Evolutionary conservation across 352 stramenopile genomes (phyloP), one percentile per base, ranked within the genome.

Genomic region (Peronospora destructor): DNA sequence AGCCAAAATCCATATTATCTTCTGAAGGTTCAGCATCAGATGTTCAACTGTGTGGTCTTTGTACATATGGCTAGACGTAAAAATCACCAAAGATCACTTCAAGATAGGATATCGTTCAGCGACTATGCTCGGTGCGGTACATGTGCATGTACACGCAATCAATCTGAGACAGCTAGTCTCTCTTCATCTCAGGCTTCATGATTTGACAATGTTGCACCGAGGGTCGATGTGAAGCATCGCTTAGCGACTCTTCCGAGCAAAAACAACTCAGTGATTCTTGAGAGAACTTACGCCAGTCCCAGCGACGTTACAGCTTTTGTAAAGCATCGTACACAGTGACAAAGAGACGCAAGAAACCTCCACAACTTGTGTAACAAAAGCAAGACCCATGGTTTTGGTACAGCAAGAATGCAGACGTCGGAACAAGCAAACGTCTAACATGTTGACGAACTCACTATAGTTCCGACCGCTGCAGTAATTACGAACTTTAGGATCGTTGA

Each of bases 371-470:
- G 28, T 32, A 32, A 11, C 28, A 32, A 11, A 32, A 32, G 28
- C 12, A 32, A 32, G 28, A 32, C 28, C 28, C 28, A 32, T 32
- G 4, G 28, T 12, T 32, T 25, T 23, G 23, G 6, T n/a, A 28
- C 10, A 16, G 32, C 28, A 12, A 16, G 32, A 12, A 16, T 16
- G 32, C 32, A 16, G 6, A 30, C 44, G 32, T 50, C 30, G 12
- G 28, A 32, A n/a, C 40, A 41, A 13, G 17, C 19, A 30, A 40
- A 25, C 17, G 21, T n/a, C 32, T 36, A 36, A 8, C 32, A 10
- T 49, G 39, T 56, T 39, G 34, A 52, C 47, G 48, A 53, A 58
- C 8, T n/a, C 23, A 17, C 41, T 21, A 32, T 55, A 49, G 30
- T 26, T 23, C 13, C 21, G 29, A 17, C 14, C 36, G 42, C 33